A percentile compares a stretch with the other conserved stretches of the same genome.
phyloP scores from a whole-genome alignment of 1,139 yeast genomes.

The Lodderomyces theae region DNA sequence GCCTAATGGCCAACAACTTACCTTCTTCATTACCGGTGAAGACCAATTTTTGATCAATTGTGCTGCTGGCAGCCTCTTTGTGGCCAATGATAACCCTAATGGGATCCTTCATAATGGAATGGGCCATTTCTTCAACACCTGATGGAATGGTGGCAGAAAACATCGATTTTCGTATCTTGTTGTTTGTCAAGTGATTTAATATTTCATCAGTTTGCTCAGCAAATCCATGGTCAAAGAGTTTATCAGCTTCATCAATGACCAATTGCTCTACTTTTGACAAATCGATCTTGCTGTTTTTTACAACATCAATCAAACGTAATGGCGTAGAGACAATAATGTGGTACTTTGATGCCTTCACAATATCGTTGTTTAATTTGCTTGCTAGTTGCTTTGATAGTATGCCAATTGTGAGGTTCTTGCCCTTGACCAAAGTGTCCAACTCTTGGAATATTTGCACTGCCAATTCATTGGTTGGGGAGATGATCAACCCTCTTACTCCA shows the following conservation, averaged over 20 bases:
- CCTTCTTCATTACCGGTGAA: constrained; percentile 96
- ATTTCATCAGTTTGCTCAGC: constrained; percentile 89
- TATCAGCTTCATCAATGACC: constrained; percentile 94
- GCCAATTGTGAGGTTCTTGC: constrained; percentile 60
- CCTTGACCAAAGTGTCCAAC: constrained; percentile 53
- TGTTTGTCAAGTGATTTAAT: constrained; percentile 60
- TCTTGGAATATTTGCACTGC: constrained; percentile 83
- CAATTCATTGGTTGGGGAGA: constrained; percentile 85
- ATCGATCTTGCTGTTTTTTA: constrained; percentile 57
- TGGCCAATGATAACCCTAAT: constrained; percentile 87
- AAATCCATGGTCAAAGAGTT: constrained; percentile 85
- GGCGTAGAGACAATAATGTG: constrained; percentile 90
- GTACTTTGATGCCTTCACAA: constrained; percentile 58
- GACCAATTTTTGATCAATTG: constrained; percentile 79
- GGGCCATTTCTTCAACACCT: constrained; percentile 85
- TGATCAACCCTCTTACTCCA: constrained; percentile 71
- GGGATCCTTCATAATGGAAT: constrained; percentile 79
- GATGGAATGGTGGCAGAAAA: constrained; percentile 97
- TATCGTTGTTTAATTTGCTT: constrained; percentile 59
- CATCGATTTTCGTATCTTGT: constrained; percentile 63
- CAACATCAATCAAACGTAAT: constrained; percentile 74
- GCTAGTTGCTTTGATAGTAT: constrained; percentile 76
- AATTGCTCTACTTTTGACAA: constrained; percentile 67
- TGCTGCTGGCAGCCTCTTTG: constrained; percentile 86
- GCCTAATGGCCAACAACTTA: constrained; percentile 85